Percentiles rank a stretch among this genome's conserved stretches.
These are phyloP conservation scores for Penicillium aurantiogriseum DNA, from an alignment of 2,329 filamentous ascomycete species.

Conservation along the genomic window DNA sequence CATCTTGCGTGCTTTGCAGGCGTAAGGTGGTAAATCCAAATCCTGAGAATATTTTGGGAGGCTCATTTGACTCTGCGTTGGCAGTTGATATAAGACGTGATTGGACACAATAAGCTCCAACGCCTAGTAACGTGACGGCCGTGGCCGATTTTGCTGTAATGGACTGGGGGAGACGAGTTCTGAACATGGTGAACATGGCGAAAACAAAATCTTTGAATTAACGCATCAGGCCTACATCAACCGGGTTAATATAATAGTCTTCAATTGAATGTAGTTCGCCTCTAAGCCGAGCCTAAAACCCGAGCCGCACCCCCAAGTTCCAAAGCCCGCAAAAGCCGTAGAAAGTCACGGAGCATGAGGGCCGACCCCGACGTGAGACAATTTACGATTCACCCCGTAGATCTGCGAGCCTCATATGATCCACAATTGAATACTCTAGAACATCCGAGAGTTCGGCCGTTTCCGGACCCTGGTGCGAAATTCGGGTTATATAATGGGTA, in stretches of 20 bases:
- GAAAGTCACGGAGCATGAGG: neutral
- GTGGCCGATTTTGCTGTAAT: neutral
- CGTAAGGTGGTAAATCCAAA: conserved; percentile 47
- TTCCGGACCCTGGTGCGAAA: neutral
- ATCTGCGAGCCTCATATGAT: neutral
- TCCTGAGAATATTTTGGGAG: conserved; percentile 7
- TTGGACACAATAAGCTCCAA: conserved; percentile 4
- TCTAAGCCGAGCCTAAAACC: neutral
- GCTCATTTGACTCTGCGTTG: conserved; percentile 10
- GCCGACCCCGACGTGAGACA: neutral
- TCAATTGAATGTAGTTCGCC: neutral
- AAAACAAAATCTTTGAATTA: neutral
- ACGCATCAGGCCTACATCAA: neutral
- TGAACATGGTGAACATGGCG: conserved; percentile 4
- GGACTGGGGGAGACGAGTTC: neutral
- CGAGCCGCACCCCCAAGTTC: neutral
- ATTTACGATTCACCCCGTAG: neutral
- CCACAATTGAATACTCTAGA: neutral
- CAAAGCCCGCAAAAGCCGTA: neutral
- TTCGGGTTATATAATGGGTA: neutral
- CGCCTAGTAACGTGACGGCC: neutral
- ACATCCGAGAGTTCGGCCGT: neutral
- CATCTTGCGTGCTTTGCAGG: conserved; percentile 52
- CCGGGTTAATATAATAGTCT: neutral
- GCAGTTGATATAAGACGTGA: conserved; percentile 2